A percentile compares a stretch with the other conserved stretches of the same genome.
phyloP scores from a whole-genome alignment of 176 grass and related monocot genomes.

The Eleusine coracana region DNA sequence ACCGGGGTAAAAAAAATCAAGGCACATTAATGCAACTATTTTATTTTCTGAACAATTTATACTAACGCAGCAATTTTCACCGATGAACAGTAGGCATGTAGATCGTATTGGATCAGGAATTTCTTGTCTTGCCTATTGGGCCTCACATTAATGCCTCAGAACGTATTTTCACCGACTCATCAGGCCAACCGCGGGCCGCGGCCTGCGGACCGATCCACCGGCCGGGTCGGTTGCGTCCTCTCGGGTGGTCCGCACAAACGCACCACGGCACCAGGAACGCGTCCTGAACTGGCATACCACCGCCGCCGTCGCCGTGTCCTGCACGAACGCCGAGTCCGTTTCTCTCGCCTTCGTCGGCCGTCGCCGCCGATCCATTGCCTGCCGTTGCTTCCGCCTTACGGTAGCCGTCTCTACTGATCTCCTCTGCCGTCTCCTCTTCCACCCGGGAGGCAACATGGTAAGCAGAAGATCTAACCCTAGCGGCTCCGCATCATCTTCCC shows the following conservation, averaged over 20 bases:
- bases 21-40: too few relatives aligned
- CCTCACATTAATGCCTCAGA: too few relatives aligned
- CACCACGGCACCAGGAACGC: not conserved
- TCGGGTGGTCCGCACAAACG: not conserved
- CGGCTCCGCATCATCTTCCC: not conserved
- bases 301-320: not conserved
- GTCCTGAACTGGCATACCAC: not conserved
- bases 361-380: not conserved
- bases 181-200: not conserved
- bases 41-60: too few relatives aligned
- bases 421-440: not conserved
- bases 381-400: not conserved
- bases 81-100: too few relatives aligned
- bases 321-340: not conserved
- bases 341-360: not conserved
- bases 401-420: not conserved
- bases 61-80: too few relatives aligned
- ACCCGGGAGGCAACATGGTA: conserved; percentile 46
- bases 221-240: not conserved
- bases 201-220: not conserved
- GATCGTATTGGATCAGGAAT: too few relatives aligned
- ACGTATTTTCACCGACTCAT: not conserved
- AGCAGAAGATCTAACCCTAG: conserved; percentile 35
- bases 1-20: too few relatives aligned
- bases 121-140: too few relatives aligned